phyloP scores from a whole-genome alignment of 2,329 filamentous ascomycete genomes.

The Colletotrichum brevisporum region DNA sequence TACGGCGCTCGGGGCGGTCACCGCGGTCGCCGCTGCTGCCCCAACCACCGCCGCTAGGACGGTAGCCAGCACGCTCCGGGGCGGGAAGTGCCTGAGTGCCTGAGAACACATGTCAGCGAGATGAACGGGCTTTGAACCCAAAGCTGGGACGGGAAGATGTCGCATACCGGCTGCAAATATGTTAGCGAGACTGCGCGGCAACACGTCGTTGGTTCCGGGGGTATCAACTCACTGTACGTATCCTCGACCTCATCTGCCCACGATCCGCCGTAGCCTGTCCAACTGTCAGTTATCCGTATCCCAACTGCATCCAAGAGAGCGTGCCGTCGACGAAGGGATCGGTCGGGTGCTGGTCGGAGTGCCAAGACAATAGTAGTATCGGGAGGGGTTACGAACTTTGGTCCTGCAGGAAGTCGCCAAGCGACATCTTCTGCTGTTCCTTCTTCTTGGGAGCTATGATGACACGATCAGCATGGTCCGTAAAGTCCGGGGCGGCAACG shows the following conservation, averaged over 20 bases:
- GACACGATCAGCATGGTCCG: conserved; percentile 39
- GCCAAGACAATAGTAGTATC: conserved; percentile 3
- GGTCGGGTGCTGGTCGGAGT: conserved; percentile 37
- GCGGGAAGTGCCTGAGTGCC: conserved; percentile 72
- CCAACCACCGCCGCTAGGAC: conserved; percentile 49
- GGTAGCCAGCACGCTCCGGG: conserved; percentile 58
- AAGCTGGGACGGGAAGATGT: conserved; percentile 28
- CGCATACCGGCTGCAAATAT: conserved; percentile 53
- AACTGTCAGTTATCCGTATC: conserved; percentile 45
- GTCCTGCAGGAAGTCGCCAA: conserved; percentile 95
- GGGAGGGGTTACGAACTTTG: conserved; percentile 72
- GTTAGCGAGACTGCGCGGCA: conserved; percentile 45
- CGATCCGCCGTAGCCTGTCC: conserved; percentile 75
- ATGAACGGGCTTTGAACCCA: background rate
- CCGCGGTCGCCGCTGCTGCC: conserved; percentile 50
- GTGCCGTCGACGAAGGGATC: conserved; percentile 46
- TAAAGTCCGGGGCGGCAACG: background rate
- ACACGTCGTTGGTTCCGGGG: conserved; percentile 8
- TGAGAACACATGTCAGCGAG: conserved; percentile 43
- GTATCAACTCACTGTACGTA: conserved; percentile 75
- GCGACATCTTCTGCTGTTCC: conserved; percentile 96
- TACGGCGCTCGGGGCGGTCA: conserved; percentile 57
- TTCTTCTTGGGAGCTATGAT: conserved; percentile 89
- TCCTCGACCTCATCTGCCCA: conserved; percentile 99
- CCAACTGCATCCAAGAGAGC: background rate